Conservation (phyloP, 768 basidiomycete species). For the Tricholoma flavovirens region DNA sequence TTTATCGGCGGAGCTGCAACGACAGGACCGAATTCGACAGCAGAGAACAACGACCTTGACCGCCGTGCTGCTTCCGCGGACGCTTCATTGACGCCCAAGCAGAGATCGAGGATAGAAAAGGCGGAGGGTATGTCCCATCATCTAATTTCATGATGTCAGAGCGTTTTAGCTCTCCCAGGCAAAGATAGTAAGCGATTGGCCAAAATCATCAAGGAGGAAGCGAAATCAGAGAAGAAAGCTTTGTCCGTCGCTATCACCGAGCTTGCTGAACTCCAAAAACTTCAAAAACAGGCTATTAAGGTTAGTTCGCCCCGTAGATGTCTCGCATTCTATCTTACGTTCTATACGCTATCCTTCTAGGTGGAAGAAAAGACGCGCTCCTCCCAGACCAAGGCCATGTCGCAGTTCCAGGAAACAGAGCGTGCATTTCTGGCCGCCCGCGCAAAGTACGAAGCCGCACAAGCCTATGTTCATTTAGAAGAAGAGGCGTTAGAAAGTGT, state of each 20-base stretch:
- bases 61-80: constrained; percentile 43
- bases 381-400: constrained; percentile 46
- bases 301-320: constrained; percentile 22
- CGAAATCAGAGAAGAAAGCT: constrained; percentile 59
- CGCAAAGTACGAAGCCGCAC: constrained; percentile 48
- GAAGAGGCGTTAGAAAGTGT: constrained; percentile 45
- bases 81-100: constrained; percentile 39
- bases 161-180: constrained; percentile 26
- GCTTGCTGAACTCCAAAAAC: constrained; percentile 58
- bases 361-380: constrained; percentile 56
- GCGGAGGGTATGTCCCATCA: constrained; percentile 39
- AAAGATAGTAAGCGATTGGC: constrained; percentile 57
- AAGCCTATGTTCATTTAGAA: constrained; percentile 41
- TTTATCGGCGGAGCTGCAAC: constrained; percentile 54
- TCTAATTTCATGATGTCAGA: not conserved
- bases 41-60: constrained; percentile 36
- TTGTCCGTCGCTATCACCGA: constrained; percentile 57
- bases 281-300: constrained; percentile 65
- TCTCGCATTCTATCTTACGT: not conserved
- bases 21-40: constrained; percentile 40
- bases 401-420: constrained; percentile 58
- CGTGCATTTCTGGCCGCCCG: constrained; percentile 56
- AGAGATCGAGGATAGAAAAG: constrained; percentile 46
- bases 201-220: constrained; percentile 68
- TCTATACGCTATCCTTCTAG: constrained; percentile 15